Conservation (phyloP, 1,284 basidiomycete species). For the Tilletia walkeri region DNA sequence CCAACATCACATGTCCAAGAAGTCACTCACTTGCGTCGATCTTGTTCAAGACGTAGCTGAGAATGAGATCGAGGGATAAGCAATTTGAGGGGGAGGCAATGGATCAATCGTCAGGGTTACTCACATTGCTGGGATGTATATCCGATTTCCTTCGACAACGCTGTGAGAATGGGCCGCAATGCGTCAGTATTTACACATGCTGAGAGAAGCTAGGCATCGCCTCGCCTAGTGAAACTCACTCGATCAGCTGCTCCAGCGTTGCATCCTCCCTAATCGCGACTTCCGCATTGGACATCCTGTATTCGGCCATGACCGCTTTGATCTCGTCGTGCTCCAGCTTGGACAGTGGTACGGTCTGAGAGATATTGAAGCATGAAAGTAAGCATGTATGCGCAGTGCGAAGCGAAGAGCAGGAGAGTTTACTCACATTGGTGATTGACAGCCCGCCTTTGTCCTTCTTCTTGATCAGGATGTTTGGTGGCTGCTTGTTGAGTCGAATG, state of each 20-base stretch:
- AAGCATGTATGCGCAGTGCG: background rate
- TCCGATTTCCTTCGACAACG: conserved; percentile 63
- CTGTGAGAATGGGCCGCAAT: background rate
- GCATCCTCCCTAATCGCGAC: conserved; percentile 87
- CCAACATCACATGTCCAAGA: background rate
- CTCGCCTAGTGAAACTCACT: conserved; percentile 21
- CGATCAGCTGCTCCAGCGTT: conserved; percentile 97
- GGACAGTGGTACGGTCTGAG: conserved; percentile 93
- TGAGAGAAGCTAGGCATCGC: background rate
- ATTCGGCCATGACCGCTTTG: conserved; percentile 91
- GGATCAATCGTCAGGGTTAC: conserved; percentile 27
- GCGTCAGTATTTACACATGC: background rate
- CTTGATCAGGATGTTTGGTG: conserved; percentile 75
- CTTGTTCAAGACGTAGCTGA: conserved; percentile 60
- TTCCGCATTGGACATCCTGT: conserved; percentile 82
- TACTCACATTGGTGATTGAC: conserved; percentile 42
- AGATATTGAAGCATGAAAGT: conserved; percentile 68
- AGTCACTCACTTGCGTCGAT: conserved; percentile 65
- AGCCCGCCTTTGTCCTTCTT: conserved; percentile 89
- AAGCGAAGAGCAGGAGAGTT: background rate
- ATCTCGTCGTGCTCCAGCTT: conserved; percentile 95
- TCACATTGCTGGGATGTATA: conserved; percentile 62
- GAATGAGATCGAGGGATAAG: too few species aligned
- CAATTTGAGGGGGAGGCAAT: conserved; percentile 15
- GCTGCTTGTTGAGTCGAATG: conserved; percentile 91